A percentile compares a stretch with the other conserved stretches of the same genome.
Evolutionary conservation across 2,329 filamentous ascomycete species (phyloP).

Genomic region (Proliferodiscus dingleyae): DNA sequence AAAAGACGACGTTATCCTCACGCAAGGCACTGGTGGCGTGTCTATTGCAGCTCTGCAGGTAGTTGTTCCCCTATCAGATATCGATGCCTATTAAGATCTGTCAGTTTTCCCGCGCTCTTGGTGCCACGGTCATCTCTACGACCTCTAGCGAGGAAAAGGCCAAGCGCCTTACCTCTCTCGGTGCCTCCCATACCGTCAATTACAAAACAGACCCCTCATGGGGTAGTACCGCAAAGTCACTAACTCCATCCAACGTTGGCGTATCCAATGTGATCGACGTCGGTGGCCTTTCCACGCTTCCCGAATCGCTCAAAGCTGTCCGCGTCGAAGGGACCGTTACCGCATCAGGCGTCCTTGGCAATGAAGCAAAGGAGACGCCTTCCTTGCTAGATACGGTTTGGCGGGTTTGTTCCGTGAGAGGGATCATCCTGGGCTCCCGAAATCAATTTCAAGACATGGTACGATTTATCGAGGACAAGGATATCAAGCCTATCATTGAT

Average conservation of each 20-base stretch:
- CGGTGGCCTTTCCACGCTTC: constrained; percentile 52
- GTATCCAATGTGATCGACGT: constrained; percentile 39
- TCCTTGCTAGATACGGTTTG: constrained; percentile 2
- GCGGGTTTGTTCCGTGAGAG: constrained; percentile 34
- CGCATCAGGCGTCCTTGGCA: constrained; percentile 30
- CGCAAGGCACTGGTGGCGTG: constrained; percentile 40
- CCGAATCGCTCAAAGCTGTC: constrained; percentile 49
- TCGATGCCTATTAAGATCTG: neutral
- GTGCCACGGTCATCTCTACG: constrained; percentile 53
- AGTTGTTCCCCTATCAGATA: neutral
- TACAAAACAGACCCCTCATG: constrained; percentile 51
- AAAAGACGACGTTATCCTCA: constrained; percentile 32
- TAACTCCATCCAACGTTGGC: constrained; percentile 33
- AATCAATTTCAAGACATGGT: constrained; percentile 43
- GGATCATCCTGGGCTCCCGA: constrained; percentile 41
- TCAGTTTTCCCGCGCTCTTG: constrained; percentile 41
- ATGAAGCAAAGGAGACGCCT: neutral
- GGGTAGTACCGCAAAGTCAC: constrained; percentile 30
- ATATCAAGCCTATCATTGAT: constrained; percentile 41
- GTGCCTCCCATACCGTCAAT: constrained; percentile 55
- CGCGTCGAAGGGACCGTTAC: constrained; percentile 33
- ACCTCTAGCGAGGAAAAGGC: constrained; percentile 53
- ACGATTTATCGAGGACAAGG: constrained; percentile 34
- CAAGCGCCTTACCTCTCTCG: constrained; percentile 47
- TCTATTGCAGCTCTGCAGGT: constrained; percentile 33